These are phyloP conservation scores for Ceratocystis albifundus DNA, from an alignment of 2,329 filamentous ascomycete genomes.

Conservation along the genomic window DNA sequence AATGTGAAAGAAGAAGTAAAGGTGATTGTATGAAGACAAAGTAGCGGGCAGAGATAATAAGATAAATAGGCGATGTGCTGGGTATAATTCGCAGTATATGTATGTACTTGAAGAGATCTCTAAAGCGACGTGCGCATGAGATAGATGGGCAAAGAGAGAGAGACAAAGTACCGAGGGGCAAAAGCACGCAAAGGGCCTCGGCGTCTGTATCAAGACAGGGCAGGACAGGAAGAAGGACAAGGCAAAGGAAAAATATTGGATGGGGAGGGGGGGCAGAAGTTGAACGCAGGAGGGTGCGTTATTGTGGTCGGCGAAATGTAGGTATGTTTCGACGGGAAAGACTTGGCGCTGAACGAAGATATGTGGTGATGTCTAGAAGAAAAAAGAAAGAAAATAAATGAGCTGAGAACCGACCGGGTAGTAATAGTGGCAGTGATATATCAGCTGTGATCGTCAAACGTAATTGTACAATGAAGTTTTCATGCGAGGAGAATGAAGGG, in stretches of 20 bases:
- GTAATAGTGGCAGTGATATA: neutral
- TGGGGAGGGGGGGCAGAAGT: neutral
- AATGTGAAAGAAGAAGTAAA: neutral
- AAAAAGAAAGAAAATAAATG: neutral
- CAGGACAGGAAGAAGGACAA: neutral
- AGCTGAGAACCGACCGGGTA: slow-evolving; percentile 6
- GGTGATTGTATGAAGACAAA: neutral
- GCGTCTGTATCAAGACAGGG: neutral
- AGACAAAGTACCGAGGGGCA: neutral
- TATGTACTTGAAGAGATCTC: neutral
- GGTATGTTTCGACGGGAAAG: slow-evolving; percentile 1
- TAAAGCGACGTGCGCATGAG: neutral
- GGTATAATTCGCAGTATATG: neutral
- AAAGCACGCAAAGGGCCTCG: neutral
- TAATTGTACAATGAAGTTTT: neutral
- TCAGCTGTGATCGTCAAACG: neutral
- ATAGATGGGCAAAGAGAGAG: neutral
- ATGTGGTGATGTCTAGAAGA: neutral
- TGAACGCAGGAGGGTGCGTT: neutral
- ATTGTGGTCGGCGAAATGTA: neutral
- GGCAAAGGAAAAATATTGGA: neutral
- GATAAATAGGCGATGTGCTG: neutral
- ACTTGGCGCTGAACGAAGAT: slow-evolving; percentile 1
- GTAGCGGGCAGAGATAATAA: neutral
- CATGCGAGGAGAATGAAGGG: slow-evolving; percentile 7